phyloP scores from a whole-genome alignment of 2,329 filamentous ascomycete species.

The Teratosphaeria pseudoeucalypti region DNA sequence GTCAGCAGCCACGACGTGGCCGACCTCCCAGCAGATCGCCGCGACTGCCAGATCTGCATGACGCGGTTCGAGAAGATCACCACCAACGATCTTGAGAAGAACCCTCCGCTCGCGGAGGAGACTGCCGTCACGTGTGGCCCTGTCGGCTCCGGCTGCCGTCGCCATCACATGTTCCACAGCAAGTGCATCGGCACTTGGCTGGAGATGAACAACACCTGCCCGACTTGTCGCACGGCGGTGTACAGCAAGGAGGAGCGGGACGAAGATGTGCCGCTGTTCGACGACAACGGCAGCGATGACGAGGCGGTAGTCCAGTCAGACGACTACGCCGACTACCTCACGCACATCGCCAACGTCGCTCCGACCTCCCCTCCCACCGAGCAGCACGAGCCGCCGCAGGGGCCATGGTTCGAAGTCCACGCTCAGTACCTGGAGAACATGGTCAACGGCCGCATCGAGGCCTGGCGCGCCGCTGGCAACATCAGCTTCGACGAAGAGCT shows the following conservation, averaged over 20 bases:
- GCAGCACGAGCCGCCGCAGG: not conserved
- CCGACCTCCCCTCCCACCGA: not conserved
- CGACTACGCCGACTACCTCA: not conserved
- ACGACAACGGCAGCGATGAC: not conserved
- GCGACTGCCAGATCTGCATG: not conserved
- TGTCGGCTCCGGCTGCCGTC: not conserved
- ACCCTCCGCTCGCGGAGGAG: not conserved
- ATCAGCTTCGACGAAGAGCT: not conserved
- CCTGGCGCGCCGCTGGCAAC: not conserved
- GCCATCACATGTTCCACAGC: not conserved
- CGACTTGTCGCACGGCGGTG: not conserved
- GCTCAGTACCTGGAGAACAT: not conserved
- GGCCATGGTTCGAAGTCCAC: not conserved
- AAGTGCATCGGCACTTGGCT: not conserved
- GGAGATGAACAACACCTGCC: not conserved
- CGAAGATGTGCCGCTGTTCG: not conserved
- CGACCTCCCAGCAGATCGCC: not conserved
- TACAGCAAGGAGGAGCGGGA: not conserved
- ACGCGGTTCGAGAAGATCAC: not conserved
- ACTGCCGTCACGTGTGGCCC: not conserved
- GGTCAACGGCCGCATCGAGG: not conserved
- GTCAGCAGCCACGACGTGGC: not conserved
- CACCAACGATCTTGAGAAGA: not conserved
- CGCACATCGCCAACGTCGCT: not conserved
- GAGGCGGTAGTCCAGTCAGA: not conserved